phyloP scores from a whole-genome alignment of 1,284 basidiomycete species.

The Taiwanofungus camphoratus region DNA sequence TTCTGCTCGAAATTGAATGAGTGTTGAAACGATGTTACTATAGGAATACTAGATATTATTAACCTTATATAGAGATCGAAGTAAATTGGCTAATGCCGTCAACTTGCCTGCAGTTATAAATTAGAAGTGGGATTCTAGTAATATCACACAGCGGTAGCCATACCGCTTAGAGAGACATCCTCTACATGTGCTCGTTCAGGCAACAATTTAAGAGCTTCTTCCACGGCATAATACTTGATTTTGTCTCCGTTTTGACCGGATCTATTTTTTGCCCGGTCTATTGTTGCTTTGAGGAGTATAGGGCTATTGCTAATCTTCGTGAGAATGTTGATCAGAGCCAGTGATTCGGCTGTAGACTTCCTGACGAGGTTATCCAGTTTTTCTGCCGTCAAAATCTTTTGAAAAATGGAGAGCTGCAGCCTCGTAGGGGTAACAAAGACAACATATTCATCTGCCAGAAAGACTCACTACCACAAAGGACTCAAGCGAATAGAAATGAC shows the following conservation, averaged over 20 bases:
- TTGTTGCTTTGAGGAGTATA: slow-evolving; percentile 72
- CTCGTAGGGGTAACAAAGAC: slow-evolving; percentile 83
- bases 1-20: slow-evolving; percentile 30
- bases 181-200: slow-evolving; percentile 57
- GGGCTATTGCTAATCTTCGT: slow-evolving; percentile 95
- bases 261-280: slow-evolving; percentile 50
- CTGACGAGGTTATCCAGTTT: slow-evolving; percentile 60
- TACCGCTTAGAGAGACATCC: slow-evolving; percentile 76
- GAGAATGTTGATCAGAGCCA: slow-evolving; percentile 77
- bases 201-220: slow-evolving; percentile 63
- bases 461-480: not conserved
- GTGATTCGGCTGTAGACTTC: slow-evolving; percentile 69
- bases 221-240: slow-evolving; percentile 46
- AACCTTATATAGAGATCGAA: slow-evolving; percentile 61
- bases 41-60: slow-evolving; percentile 8
- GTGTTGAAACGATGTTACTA: not conserved
- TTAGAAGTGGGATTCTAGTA: too few relatives aligned
- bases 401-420: slow-evolving; percentile 80
- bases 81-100: slow-evolving; percentile 66
- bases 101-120: slow-evolving; percentile 69
- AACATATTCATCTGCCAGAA: slow-evolving; percentile 81
- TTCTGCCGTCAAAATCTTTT: slow-evolving; percentile 66
- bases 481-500: slow-evolving; percentile 25
- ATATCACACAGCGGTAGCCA: slow-evolving; percentile 16
- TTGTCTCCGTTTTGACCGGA: slow-evolving; percentile 28